Evolutionary conservation across 202 grass and related monocot genomes (phyloP), one percentile per base, ranked within the genome.

Genomic region (Panicum hallii): DNA sequence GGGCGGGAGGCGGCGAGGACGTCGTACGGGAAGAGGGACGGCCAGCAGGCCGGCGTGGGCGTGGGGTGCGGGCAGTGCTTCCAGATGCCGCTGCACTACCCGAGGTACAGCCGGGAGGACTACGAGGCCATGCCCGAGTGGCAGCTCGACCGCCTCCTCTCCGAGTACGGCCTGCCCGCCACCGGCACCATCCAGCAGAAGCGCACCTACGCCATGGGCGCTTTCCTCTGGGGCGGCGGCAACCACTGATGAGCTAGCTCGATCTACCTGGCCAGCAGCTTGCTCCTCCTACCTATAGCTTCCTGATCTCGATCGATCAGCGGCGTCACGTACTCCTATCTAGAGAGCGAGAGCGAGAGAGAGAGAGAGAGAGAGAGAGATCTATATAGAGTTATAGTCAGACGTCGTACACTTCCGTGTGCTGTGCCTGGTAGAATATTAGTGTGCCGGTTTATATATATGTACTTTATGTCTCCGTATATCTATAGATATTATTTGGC

Each of bases 1-100:
- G 82, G 54, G 32, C 34, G 10, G n/a, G 60, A 64, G 2, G 5
- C 11, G 72, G 48, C 52, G 79, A 69, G 60, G 82, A 0, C 53
- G 54, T 53, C 15, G 54, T 69, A 61, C 28, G 77, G 68, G 5
- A 34, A 50, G 22, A 73, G 72, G 12, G 36, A 63, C 15, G 48
- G 45, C 60, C 70, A 72, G 46, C 12, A 56, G 76, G 55, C 65
- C 62, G 44, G 67, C n/a, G 44, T 73, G 4, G 44, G 67, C n/a
- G 44, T 73, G 4, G 58, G 38, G 19, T 65, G 36, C 16, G 11
- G 65, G 1, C 56, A 57, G 14, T 63, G 36, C 61, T 98, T 98
- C 74, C 93, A 92, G 82, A 98, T 98, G 95, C 95, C 95, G 65
- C 76, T 98, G 79, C 95, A 93, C 89, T 98, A 98, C 82, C 95